A percentile compares a stretch with the other conserved stretches of the same genome.
These are phyloP conservation scores for Leishmania major DNA, from an alignment of 208 protist species.

Conservation along the genomic window DNA sequence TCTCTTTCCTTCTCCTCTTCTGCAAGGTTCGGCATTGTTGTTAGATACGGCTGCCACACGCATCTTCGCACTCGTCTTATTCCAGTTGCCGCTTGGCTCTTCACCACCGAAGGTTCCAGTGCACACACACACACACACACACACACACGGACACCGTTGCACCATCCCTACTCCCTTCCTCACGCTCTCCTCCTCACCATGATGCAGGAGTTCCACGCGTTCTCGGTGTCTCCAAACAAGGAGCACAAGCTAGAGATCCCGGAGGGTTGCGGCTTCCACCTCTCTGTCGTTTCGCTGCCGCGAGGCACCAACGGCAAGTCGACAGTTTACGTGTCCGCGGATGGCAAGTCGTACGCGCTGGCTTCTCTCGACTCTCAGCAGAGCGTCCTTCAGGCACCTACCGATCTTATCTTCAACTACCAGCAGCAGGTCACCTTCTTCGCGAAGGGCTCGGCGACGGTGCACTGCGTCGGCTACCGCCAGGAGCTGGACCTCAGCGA, in stretches of 20 bases:
- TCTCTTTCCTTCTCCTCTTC: background rate
- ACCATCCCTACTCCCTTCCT: background rate
- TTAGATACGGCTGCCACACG: no score
- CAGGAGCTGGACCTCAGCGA: slow-evolving; percentile 71
- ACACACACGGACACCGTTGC: background rate
- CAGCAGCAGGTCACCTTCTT: slow-evolving; percentile 76
- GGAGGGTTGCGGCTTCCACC: slow-evolving; percentile 62
- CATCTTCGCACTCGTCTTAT: background rate
- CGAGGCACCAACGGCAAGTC: slow-evolving; percentile 66
- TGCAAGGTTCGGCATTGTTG: no score
- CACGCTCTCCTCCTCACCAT: background rate
- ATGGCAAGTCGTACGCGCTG: slow-evolving; percentile 81
- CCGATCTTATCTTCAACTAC: slow-evolving; percentile 85
- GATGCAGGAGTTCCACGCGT: slow-evolving; percentile 87
- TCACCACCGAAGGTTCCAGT: background rate
- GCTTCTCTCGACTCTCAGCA: slow-evolving; percentile 66
- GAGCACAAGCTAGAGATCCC: slow-evolving; percentile 65
- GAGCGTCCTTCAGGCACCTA: slow-evolving; percentile 64
- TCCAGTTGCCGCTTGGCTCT: background rate
- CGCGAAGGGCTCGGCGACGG: slow-evolving; percentile 69
- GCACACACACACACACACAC: background rate
- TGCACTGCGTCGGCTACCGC: slow-evolving; percentile 85
- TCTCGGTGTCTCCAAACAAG: slow-evolving; percentile 72
- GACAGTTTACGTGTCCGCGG: slow-evolving; percentile 78
- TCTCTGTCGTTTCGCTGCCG: slow-evolving; percentile 72